Percentiles rank a stretch among this genome's conserved stretches.
Conservation (phyloP, 2,329 filamentous ascomycete species). For the Graphilbum ipis-grandicollis region DNA sequence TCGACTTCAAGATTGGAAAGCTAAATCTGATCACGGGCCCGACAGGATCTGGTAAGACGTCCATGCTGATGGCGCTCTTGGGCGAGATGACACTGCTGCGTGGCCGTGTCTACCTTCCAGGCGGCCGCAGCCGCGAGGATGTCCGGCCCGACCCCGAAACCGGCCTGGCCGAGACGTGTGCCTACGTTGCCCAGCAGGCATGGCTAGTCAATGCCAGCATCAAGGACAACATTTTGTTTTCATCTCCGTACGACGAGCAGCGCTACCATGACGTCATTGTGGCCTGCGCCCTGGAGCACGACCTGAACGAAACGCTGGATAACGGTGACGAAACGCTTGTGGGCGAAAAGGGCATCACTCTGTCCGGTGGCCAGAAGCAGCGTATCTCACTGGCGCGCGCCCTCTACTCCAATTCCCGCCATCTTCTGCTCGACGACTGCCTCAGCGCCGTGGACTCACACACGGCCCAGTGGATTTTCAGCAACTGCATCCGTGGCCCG, state of each 20-base stretch:
- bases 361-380: slow-evolving; percentile 95
- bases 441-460: slow-evolving; percentile 94
- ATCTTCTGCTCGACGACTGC: slow-evolving; percentile 85
- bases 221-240: slow-evolving; percentile 89
- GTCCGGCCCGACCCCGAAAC: slow-evolving; percentile 67
- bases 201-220: slow-evolving; percentile 96
- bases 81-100: slow-evolving; percentile 85
- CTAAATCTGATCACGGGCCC: slow-evolving; percentile 87
- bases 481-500: slow-evolving; percentile 75
- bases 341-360: slow-evolving; percentile 90
- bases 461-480: slow-evolving; percentile 96
- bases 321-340: slow-evolving; percentile 85
- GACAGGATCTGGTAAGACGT: slow-evolving; percentile 91
- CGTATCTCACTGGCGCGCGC: slow-evolving; percentile 92
- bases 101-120: slow-evolving; percentile 70
- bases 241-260: slow-evolving; percentile 60
- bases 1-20: slow-evolving; percentile 70
- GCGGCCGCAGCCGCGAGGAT: slow-evolving; percentile 72
- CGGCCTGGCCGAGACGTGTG: slow-evolving; percentile 75
- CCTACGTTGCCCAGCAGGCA: slow-evolving; percentile 90
- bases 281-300: slow-evolving; percentile 79
- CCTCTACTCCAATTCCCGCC: slow-evolving; percentile 86
- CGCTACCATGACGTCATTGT: slow-evolving; percentile 79
- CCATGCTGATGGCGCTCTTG: slow-evolving; percentile 83
- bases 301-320: slow-evolving; percentile 72